Conservation (phyloP, 2,329 filamentous ascomycete genomes). For the Neurospora sp. region DNA sequence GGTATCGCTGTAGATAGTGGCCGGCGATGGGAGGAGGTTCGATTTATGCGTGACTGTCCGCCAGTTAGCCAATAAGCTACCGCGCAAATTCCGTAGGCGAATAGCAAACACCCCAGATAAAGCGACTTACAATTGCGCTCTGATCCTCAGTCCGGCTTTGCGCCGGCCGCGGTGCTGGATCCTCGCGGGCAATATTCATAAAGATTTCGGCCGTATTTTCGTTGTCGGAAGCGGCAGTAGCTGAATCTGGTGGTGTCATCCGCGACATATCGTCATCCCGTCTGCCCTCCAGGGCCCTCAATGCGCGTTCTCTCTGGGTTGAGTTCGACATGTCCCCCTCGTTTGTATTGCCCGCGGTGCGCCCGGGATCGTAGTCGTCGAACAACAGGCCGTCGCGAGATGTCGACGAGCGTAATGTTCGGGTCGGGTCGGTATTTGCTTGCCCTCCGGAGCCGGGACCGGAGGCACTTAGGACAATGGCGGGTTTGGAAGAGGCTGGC, state of each 20-base stretch:
- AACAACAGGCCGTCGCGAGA: conserved; percentile 44
- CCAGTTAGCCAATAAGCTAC: conserved; percentile 9
- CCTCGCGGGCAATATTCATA: conserved; percentile 48
- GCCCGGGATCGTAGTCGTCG: conserved; percentile 43
- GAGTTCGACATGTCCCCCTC: conserved; percentile 32
- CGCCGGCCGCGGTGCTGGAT: conserved; percentile 29
- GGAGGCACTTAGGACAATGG: conserved; percentile 10
- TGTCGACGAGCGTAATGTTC: conserved; percentile 46
- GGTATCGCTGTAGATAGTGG: conserved; percentile 44
- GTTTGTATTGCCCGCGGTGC: conserved; percentile 32
- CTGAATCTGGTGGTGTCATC: conserved; percentile 32
- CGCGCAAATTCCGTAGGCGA: background rate
- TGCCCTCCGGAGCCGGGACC: conserved; percentile 19
- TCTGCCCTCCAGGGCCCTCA: conserved; percentile 41
- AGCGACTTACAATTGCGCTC: conserved; percentile 36
- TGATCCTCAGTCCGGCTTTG: conserved; percentile 28
- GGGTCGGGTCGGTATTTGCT: conserved; percentile 40
- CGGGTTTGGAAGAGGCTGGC: conserved; percentile 30
- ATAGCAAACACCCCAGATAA: conserved; percentile 1
- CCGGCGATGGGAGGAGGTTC: conserved; percentile 37
- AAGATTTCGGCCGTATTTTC: conserved; percentile 52
- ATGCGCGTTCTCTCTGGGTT: conserved; percentile 37
- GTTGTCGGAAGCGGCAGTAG: conserved; percentile 26
- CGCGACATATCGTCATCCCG: conserved; percentile 27
- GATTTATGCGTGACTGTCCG: conserved; percentile 37